These are phyloP conservation scores for Vicia sativa DNA, from an alignment of 306 rosid species.

Conservation along the genomic window DNA sequence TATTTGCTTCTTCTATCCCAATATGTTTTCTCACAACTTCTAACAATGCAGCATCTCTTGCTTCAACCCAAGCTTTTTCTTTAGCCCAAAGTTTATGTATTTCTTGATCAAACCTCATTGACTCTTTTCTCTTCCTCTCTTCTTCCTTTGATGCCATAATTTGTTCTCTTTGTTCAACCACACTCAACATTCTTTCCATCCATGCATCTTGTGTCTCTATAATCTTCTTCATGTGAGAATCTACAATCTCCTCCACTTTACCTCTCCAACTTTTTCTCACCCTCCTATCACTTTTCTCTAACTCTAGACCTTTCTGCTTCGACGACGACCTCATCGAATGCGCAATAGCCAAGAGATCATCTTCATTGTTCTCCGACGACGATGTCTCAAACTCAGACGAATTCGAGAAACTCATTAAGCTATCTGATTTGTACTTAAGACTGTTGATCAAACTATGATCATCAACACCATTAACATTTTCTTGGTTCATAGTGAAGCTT, in stretches of 20 bases:
- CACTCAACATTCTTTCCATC: slow-evolving; percentile 67
- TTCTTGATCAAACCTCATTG: slow-evolving; percentile 52
- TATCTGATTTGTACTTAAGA: slow-evolving; percentile 37
- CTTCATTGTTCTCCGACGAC: slow-evolving; percentile 63
- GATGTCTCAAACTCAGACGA: slow-evolving; percentile 67
- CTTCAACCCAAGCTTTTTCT: slow-evolving; percentile 73
- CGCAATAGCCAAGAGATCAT: slow-evolving; percentile 55
- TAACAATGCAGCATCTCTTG: slow-evolving; percentile 66
- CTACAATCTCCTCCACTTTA: slow-evolving; percentile 63
- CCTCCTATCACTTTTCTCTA: slow-evolving; percentile 28
- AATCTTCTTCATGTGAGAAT: slow-evolving; percentile 59
- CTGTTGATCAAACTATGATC: slow-evolving; percentile 17
- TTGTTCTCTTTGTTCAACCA: slow-evolving; percentile 58
- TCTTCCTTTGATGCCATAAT: slow-evolving; percentile 60
- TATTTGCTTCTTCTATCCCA: slow-evolving; percentile 36
- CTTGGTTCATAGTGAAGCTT: slow-evolving; percentile 30
- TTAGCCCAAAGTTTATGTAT: slow-evolving; percentile 65
- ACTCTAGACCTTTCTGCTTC: slow-evolving; percentile 40
- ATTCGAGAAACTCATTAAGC: slow-evolving; percentile 60
- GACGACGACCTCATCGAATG: slow-evolving; percentile 43
- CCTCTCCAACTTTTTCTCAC: slow-evolving; percentile 52
- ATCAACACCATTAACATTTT: slow-evolving; percentile 10
- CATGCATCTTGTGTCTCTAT: slow-evolving; percentile 69
- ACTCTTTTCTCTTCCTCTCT: slow-evolving; percentile 62
- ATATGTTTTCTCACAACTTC: slow-evolving; percentile 51